phyloP scores from a whole-genome alignment of 306 rosid genomes.

The Oemleria cerasiformis region DNA sequence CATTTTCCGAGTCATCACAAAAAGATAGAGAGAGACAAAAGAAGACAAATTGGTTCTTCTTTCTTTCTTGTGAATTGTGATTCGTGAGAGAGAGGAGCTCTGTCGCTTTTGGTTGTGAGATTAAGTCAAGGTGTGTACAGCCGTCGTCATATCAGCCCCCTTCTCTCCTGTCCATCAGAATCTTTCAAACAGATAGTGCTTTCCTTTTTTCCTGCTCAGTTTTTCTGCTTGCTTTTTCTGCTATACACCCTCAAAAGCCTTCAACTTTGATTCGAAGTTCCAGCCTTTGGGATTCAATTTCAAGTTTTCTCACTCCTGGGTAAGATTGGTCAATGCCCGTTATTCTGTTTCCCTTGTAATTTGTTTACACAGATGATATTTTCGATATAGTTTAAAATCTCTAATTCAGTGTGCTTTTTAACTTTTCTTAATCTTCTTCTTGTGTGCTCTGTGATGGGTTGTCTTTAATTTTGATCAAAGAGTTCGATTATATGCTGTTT shows the following conservation, averaged over 20 bases:
- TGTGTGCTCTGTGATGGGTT: not conserved
- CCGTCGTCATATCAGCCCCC: slow-evolving; percentile 2
- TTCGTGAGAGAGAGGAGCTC: not conserved
- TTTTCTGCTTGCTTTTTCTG: not conserved
- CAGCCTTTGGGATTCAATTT: slow-evolving; percentile 12
- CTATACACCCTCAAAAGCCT: not conserved
- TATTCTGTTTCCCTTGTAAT: not conserved
- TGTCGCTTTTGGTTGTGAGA: not conserved
- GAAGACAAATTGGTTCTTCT: not conserved
- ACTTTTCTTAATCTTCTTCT: not conserved
- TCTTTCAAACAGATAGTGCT: not conserved
- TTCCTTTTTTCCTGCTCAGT: not conserved
- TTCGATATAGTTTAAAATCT: not conserved
- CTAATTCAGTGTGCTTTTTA: not conserved
- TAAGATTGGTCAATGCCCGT: slow-evolving; percentile 18
- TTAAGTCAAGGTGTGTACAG: slow-evolving; percentile 8
- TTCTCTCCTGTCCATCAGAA: not conserved
- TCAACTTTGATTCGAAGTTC: slow-evolving; percentile 4
- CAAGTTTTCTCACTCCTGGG: not conserved
- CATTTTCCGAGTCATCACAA: not conserved
- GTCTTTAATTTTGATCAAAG: not conserved
- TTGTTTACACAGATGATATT: not conserved
- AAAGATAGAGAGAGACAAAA: not conserved
- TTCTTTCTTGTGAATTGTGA: not conserved
- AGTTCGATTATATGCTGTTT: not conserved